Conservation (phyloP, 169 alveolate species). For the Babesia bovis region DNA sequence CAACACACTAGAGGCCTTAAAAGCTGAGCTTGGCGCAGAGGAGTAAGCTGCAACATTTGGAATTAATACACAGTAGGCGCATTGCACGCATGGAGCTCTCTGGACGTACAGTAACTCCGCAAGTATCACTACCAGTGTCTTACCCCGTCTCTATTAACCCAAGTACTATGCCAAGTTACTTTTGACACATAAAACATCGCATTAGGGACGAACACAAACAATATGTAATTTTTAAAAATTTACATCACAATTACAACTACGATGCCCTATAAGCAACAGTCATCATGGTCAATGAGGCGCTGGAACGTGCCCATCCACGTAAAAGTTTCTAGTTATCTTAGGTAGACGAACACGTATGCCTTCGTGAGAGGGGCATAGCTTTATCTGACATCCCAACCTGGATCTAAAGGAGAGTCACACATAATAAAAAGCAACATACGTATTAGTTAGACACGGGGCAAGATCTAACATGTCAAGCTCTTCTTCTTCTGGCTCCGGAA, state of each 20-base stretch:
- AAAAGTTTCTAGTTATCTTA: conserved; percentile 88
- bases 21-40: conserved; percentile 66
- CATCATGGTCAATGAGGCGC: conserved; percentile 86
- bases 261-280: too few relatives aligned
- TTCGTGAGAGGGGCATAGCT: conserved; percentile 79
- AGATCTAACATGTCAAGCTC: conserved; percentile 94
- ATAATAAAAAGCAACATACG: conserved; percentile 64
- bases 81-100: conserved; percentile 50
- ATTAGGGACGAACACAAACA: too few relatives aligned
- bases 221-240: too few relatives aligned
- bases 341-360: conserved; percentile 88
- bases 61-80: conserved; percentile 30
- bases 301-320: conserved; percentile 94
- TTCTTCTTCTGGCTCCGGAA: conserved; percentile 86
- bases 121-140: conserved; percentile 59
- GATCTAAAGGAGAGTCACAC: conserved; percentile 66
- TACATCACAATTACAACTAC: too few relatives aligned
- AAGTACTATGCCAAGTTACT: not conserved
- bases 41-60: conserved; percentile 23
- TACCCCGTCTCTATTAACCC: conserved; percentile 64
- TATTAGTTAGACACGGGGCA: conserved; percentile 94
- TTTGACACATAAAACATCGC: not conserved
- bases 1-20: conserved; percentile 63
- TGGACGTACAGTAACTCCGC: conserved; percentile 22
- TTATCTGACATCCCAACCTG: conserved; percentile 92